Conservation (phyloP, 169 alveolate genomes). For the Amoebophrya sp. region DNA sequence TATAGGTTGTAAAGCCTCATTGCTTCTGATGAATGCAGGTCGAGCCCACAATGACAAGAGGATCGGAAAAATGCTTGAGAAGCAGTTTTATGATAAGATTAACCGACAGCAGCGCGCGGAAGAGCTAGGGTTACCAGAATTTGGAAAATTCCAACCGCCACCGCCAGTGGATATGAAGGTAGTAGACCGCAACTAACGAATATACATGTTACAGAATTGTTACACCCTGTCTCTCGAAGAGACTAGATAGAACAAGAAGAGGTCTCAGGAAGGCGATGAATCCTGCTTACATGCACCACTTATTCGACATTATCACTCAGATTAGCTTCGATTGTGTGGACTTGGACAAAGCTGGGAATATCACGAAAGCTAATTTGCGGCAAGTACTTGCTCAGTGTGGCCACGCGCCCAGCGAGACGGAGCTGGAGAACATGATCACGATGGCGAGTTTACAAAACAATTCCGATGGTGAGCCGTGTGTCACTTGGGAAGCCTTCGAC, state of each 20-base stretch:
- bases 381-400: constrained; percentile 10
- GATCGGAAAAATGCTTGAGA: not conserved
- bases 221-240: no score
- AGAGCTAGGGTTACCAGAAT: not conserved
- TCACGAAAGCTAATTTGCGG: not conserved
- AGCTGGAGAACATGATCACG: not conserved
- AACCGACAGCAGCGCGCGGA: not conserved
- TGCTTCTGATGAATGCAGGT: no score
- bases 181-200: not conserved
- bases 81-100: not conserved
- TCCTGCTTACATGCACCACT: no score
- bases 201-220: no score
- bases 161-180: not conserved
- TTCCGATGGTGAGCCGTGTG: not conserved
- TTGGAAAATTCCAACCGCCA: not conserved
- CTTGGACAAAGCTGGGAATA: not conserved
- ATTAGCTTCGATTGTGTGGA: not conserved
- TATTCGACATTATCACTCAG: not conserved
- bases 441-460: not conserved
- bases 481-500: not conserved
- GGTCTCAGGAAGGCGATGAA: no score
- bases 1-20: no score
- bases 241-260: no score
- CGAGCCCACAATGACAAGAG: not conserved
- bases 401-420: not conserved